Evolutionary conservation across 2,329 filamentous ascomycete species (phyloP).

Genomic region (Akanthomyces muscarius): DNA sequence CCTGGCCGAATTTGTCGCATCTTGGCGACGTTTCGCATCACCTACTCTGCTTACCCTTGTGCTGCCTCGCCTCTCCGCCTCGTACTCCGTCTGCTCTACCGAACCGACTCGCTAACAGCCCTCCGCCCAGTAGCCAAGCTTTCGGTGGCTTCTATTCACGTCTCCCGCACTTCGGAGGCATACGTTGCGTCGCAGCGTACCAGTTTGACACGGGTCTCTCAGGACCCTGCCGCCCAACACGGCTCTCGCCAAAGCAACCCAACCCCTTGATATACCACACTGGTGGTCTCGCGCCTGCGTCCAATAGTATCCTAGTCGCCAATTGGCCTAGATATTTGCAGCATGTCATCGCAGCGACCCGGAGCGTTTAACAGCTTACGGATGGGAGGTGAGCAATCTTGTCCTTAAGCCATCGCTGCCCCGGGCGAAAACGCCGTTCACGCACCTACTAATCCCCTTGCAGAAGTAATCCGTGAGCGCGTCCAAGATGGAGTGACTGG

Average conservation of each 20-base stretch:
- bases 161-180: slow-evolving; percentile 1
- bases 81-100: neutral
- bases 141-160: neutral
- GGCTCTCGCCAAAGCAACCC: slow-evolving; percentile 30
- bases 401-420: slow-evolving; percentile 10
- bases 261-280: slow-evolving; percentile 27
- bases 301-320: slow-evolving; percentile 12
- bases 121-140: neutral
- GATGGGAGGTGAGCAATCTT: slow-evolving; percentile 77
- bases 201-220: slow-evolving; percentile 6
- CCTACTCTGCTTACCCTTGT: neutral
- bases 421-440: neutral
- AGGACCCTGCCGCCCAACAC: slow-evolving; percentile 33
- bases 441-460: slow-evolving; percentile 25
- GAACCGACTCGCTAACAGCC: slow-evolving; percentile 1
- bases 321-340: slow-evolving; percentile 21
- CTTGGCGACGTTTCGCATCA: neutral
- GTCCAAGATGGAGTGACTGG: slow-evolving; percentile 97
- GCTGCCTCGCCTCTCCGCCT: neutral
- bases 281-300: slow-evolving; percentile 10
- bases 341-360: slow-evolving; percentile 87
- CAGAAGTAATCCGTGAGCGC: slow-evolving; percentile 97
- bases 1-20: neutral
- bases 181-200: slow-evolving; percentile 12
- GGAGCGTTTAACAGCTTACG: slow-evolving; percentile 82